phyloP scores from a whole-genome alignment of 306 rosid genomes.

The Mimosa bimucronata region DNA sequence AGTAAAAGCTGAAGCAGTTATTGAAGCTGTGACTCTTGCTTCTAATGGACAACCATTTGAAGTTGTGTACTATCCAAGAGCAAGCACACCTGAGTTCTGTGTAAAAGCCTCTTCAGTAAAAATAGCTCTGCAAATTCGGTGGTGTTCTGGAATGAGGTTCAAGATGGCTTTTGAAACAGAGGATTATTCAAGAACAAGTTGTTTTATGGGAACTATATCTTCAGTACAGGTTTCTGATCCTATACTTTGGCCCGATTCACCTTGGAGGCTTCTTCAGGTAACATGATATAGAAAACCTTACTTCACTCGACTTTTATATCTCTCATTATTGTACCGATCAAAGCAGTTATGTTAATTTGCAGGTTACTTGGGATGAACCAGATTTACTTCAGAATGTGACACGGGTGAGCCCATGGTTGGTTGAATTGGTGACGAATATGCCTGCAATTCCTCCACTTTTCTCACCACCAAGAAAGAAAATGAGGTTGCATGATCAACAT shows the following conservation, averaged over 20 bases:
- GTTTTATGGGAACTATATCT: slow-evolving; percentile 91
- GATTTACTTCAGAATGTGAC: slow-evolving; percentile 91
- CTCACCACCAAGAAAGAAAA: slow-evolving; percentile 82
- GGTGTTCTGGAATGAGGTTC: slow-evolving; percentile 92
- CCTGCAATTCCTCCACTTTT: slow-evolving; percentile 76
- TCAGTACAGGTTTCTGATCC: slow-evolving; percentile 82
- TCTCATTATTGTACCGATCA: not conserved
- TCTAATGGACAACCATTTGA: slow-evolving; percentile 78
- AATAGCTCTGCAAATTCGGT: slow-evolving; percentile 71
- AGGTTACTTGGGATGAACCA: slow-evolving; percentile 98
- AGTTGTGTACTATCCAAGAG: slow-evolving; percentile 86
- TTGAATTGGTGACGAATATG: slow-evolving; percentile 79
- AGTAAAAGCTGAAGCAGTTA: slow-evolving; percentile 73
- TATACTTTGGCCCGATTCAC: slow-evolving; percentile 83
- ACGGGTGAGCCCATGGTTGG: slow-evolving; percentile 92
- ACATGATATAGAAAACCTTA: not conserved
- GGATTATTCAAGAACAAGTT: slow-evolving; percentile 79
- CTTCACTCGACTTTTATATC: not conserved
- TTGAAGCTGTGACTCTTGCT: slow-evolving; percentile 79
- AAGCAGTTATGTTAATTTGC: slow-evolving; percentile 2
- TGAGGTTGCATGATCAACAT: slow-evolving; percentile 51
- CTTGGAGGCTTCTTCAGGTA: slow-evolving; percentile 98
- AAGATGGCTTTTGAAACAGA: slow-evolving; percentile 96
- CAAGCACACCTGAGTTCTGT: slow-evolving; percentile 87
- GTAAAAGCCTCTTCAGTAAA: slow-evolving; percentile 76